Conservation (phyloP, 805 yeast genomes). For the Metschnikowia lachancei region DNA sequence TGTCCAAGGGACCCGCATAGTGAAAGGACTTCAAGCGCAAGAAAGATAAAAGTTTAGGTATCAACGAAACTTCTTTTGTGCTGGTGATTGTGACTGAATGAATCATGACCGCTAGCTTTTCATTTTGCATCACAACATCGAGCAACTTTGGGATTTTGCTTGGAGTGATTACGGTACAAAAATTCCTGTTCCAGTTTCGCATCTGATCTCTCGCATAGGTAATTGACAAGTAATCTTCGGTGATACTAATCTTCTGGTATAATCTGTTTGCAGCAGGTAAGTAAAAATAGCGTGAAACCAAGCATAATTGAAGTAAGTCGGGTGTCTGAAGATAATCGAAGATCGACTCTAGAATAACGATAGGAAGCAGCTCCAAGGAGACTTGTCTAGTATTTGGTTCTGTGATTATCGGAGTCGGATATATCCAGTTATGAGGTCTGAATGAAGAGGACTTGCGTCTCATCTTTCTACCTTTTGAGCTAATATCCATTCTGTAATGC, state of each 20-base stretch:
- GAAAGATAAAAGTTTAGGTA: constrained; percentile 5
- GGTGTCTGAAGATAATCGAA: constrained; percentile 21
- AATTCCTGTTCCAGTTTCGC: constrained; percentile 22
- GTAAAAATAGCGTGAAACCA: constrained; percentile 24
- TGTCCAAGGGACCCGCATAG: constrained; percentile 1
- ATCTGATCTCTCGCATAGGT: constrained; percentile 12
- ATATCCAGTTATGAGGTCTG: constrained; percentile 14
- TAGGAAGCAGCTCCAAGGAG: constrained; percentile 24
- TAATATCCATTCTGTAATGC: too few relatives aligned
- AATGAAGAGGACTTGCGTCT: constrained; percentile 14
- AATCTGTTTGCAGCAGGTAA: constrained; percentile 26
- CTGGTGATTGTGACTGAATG: constrained; percentile 7
- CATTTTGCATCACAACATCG: constrained; percentile 12
- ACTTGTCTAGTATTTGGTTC: neutral
- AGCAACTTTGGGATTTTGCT: constrained; percentile 14
- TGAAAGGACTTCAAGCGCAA: constrained; percentile 8
- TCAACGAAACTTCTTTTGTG: neutral
- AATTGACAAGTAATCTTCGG: constrained; percentile 13
- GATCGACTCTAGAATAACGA: constrained; percentile 18
- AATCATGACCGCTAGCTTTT: constrained; percentile 16
- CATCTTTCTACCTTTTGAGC: neutral
- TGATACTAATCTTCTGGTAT: constrained; percentile 24
- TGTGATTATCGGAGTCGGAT: constrained; percentile 1
- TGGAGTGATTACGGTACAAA: constrained; percentile 16
- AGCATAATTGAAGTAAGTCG: constrained; percentile 25